Conservation (phyloP, 2,329 filamentous ascomycete genomes). For the Sporothrix phasma region DNA sequence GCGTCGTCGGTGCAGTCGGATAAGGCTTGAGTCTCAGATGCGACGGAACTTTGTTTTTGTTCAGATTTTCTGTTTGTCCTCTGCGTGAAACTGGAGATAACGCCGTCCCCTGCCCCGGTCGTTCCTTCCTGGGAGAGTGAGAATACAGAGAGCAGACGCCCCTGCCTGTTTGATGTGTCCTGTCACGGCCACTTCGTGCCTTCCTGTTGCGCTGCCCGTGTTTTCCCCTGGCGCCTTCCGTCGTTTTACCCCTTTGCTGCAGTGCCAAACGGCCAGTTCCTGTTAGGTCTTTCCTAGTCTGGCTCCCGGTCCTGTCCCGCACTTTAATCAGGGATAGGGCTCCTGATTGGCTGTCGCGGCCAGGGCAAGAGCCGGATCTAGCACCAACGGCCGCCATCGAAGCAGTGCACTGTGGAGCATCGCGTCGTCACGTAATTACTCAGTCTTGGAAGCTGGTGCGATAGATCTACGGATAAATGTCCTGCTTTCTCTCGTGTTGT, state of each 20-base stretch:
- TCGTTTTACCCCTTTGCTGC: not conserved
- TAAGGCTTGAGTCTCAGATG: not conserved
- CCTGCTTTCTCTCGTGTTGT: not conserved
- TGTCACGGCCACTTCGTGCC: conserved; percentile 1
- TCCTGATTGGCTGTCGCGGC: conserved; percentile 16
- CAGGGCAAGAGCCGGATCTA: not conserved
- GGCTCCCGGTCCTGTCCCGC: conserved; percentile 13
- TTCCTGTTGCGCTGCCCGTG: not conserved
- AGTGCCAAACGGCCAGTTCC: not conserved
- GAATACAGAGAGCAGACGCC: not conserved
- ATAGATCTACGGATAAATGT: too few species aligned
- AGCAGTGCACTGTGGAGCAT: not conserved
- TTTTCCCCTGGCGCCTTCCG: not conserved
- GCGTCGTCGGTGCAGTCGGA: not conserved
- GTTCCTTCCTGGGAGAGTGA: not conserved
- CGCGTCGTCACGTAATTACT: not conserved
- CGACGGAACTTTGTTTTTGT: not conserved
- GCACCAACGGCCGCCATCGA: not conserved
- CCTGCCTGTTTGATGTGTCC: not conserved
- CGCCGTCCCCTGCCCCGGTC: not conserved
- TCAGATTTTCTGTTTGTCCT: too few species aligned
- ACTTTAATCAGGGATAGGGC: conserved; percentile 18
- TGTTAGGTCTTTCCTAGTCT: conserved; percentile 11
- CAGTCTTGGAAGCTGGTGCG: not conserved
- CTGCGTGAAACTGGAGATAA: not conserved